Percentiles rank a stretch among this genome's conserved stretches.
These are phyloP conservation scores for Mycena albidolilacea DNA, from an alignment of 768 basidiomycete species.

Conservation along the genomic window DNA sequence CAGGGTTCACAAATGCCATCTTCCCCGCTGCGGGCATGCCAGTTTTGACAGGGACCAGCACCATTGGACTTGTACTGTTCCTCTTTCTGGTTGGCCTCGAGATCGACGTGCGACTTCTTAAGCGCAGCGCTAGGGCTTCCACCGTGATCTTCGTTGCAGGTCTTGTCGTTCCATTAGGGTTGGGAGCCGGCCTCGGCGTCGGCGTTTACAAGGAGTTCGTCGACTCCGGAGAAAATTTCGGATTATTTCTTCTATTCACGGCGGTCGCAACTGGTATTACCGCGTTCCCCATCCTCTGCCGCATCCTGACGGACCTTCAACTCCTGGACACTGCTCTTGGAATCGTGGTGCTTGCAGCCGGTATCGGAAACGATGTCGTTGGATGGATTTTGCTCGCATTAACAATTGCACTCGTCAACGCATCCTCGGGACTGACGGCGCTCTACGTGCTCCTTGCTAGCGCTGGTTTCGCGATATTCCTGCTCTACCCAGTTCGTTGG, in stretches of 20 bases:
- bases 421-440: constrained; percentile 79
- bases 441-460: constrained; percentile 83
- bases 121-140: constrained; percentile 72
- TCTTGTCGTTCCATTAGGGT: constrained; percentile 82
- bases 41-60: constrained; percentile 79
- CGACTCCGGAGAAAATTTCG: constrained; percentile 70
- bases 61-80: constrained; percentile 82
- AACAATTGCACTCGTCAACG: constrained; percentile 89
- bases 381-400: constrained; percentile 91
- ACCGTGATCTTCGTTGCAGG: constrained; percentile 75
- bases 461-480: constrained; percentile 75
- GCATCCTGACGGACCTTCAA: constrained; percentile 87
- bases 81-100: constrained; percentile 91
- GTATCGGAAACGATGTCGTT: constrained; percentile 82
- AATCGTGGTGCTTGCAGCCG: constrained; percentile 84
- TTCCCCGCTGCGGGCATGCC: constrained; percentile 69
- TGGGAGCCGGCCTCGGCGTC: constrained; percentile 82
- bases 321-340: constrained; percentile 91
- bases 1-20: constrained; percentile 71
- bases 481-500: constrained; percentile 76
- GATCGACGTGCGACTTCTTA: constrained; percentile 81
- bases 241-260: constrained; percentile 76
- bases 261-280: constrained; percentile 88
- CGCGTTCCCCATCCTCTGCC: constrained; percentile 86
- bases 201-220: constrained; percentile 83